Evolutionary conservation across 129 eudicot genomes (phyloP), one percentile per base, ranked within the genome.

Genomic region (Sambucus nigra): DNA sequence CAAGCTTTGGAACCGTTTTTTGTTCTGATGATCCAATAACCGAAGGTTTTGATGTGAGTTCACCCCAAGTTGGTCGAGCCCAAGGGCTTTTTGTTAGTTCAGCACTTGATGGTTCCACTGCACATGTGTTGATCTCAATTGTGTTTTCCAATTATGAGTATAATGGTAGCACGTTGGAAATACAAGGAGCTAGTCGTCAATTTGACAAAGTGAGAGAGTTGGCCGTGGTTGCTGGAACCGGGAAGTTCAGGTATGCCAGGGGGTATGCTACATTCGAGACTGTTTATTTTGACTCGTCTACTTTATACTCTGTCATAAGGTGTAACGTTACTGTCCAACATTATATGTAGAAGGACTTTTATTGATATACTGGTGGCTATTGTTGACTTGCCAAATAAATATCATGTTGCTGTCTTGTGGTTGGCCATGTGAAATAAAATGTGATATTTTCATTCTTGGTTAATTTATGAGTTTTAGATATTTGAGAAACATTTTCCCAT

Each of bases 221-320:
- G 55, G 65, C 69, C n/a, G 61, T 69, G 16, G 76, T 75, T 27
- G 81, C 72, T 5, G 76, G 76, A 47, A 69, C 81, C 10, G 76
- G 72, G 25, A 65, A 46, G 9, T 69, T 69, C 25, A 52, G 71
- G 15, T 54, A 60, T 23, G 74, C 68, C 15, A 65, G 71, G n/a
- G 69, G 74, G 5, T 68, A 62, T 28, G 71, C 33, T 33, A 69
- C 73, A 9, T 53, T 64, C 6, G 81, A 59, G 60, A 60, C 72
- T 0, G 16, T 65, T 59, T 28, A 32, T 5, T 0, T 18, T 1
- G 25, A 10, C 5, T 35, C 16, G 48, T 9, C 48, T 16, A 42
- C 4, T 42, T 18, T 7, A 2, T 42, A 42, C 48, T 13, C 48
- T 5, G 48, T 42, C 19, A n/a, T 9, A 15, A 3, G 7, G 7